Percentiles rank a stretch among this genome's conserved stretches.
These are phyloP conservation scores for Kuraishia borneana DNA, from an alignment of 805 yeast genomes.

Conservation along the genomic window DNA sequence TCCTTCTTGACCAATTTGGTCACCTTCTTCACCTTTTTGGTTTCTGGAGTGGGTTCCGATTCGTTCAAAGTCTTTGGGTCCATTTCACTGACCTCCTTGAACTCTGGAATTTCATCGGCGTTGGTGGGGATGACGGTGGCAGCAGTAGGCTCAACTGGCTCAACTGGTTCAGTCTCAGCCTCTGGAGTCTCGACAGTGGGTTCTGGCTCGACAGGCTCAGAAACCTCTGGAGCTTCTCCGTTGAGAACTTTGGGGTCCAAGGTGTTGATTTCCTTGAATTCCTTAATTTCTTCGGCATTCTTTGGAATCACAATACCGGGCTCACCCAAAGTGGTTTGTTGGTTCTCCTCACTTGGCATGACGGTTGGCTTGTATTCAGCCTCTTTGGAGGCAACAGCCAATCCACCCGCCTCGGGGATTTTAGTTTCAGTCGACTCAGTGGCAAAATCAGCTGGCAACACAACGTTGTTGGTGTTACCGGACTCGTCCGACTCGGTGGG, in stretches of 20 bases:
- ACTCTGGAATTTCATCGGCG: slow-evolving; percentile 46
- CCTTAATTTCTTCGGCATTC: slow-evolving; percentile 54
- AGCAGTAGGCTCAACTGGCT: slow-evolving; percentile 11
- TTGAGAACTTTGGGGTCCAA: slow-evolving; percentile 53
- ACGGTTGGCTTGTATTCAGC: slow-evolving; percentile 25
- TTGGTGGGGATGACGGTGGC: slow-evolving; percentile 51
- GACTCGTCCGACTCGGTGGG: slow-evolving; percentile 31
- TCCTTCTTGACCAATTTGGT: slow-evolving; percentile 17
- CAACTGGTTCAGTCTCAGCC: too few species aligned
- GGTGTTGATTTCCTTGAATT: slow-evolving; percentile 44
- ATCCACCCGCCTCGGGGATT: slow-evolving; percentile 39
- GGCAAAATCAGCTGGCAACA: slow-evolving; percentile 25
- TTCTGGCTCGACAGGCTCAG: slow-evolving; percentile 1
- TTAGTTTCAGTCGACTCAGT: slow-evolving; percentile 17
- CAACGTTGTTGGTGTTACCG: slow-evolving; percentile 42
- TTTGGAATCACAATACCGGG: slow-evolving; percentile 65
- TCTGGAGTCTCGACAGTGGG: slow-evolving; percentile 9
- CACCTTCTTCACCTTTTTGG: slow-evolving; percentile 20
- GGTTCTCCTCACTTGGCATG: slow-evolving; percentile 33
- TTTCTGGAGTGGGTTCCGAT: slow-evolving; percentile 4
- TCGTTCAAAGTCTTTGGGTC: slow-evolving; percentile 42
- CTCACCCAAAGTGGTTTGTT: slow-evolving; percentile 42
- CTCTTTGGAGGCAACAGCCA: slow-evolving; percentile 13
- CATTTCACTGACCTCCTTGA: slow-evolving; percentile 38
- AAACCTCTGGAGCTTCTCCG: slow-evolving; percentile 14